Base-by-base conservation (phyloP, 495 filamentous ascomycete genomes). In the Annulohypoxylon stygium region DNA sequence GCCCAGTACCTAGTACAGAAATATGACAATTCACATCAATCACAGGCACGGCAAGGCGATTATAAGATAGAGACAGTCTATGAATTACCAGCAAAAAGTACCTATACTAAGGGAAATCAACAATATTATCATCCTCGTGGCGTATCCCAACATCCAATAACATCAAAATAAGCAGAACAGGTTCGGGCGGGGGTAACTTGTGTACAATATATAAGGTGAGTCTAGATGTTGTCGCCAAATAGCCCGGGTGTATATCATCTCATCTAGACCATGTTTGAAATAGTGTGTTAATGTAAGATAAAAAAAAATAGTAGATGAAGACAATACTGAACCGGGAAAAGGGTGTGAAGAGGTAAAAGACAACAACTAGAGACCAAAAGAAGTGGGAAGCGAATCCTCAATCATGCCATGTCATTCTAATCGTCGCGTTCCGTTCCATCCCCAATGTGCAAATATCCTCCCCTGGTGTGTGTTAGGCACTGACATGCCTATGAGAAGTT, bases 61-160 rank as follows among this genome's bases (percentile, higher is more conserved):
- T 16, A 25, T 57, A 57, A 37, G 25, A 14, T 69, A 48, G 11
- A 45, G 51, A 69, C 45, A 66, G 23, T 70, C 67, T 74, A 70
- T 71, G 45, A 58, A 70, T 74, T 70, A 66, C 34, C 53, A 62
- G 45, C 54, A 61, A 37, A 57, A 67, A 62, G 65, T 74, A 74
- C 71, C 62, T 70, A 66, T 67, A 74, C 54, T 62, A 70, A 66
- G 25, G 36, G 55, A 63, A 66, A 18, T 4, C 30, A 30, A 30
- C 62, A 70, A 51, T 53, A 70, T 70, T 67, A 70, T 58, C 58
- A 70, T 70, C 58, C 62, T 67, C 61, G 48, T 41, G 33, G n/a
- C 47, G 18, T 45, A 57, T 12, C 23, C 39, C 2, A 50, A 18
- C 25, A 12, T 47, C 48, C 47, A 57, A 61, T 4, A 36, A 55